Conservation (phyloP, 2,329 filamentous ascomycete genomes). For the Alternaria sp. region DNA sequence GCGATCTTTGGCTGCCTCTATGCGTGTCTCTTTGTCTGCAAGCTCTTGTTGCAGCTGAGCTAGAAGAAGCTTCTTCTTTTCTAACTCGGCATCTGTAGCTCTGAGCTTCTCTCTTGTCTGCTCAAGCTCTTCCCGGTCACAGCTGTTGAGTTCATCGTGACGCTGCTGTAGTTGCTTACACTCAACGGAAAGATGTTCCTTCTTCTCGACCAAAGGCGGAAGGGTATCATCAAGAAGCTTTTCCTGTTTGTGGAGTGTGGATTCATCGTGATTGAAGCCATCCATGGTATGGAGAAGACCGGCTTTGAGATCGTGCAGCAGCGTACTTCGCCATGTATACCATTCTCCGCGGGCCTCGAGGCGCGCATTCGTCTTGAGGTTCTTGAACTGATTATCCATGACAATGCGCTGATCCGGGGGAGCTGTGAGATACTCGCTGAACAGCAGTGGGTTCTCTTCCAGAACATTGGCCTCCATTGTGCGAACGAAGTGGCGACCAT, state of each 20-base stretch:
- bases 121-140: slow-evolving; percentile 80
- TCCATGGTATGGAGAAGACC: slow-evolving; percentile 78
- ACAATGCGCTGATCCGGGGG: slow-evolving; percentile 81
- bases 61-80: slow-evolving; percentile 72
- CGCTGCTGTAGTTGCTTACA: slow-evolving; percentile 72
- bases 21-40: slow-evolving; percentile 69
- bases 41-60: slow-evolving; percentile 72
- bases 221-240: slow-evolving; percentile 71
- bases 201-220: slow-evolving; percentile 69
- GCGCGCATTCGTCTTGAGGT: slow-evolving; percentile 91
- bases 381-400: slow-evolving; percentile 98
- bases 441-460: slow-evolving; percentile 88
- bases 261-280: slow-evolving; percentile 78
- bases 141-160: slow-evolving; percentile 78
- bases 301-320: slow-evolving; percentile 81
- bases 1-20: slow-evolving; percentile 69
- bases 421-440: slow-evolving; percentile 89
- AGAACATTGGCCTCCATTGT: slow-evolving; percentile 90
- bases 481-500: slow-evolving; percentile 86
- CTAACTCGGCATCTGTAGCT: slow-evolving; percentile 71
- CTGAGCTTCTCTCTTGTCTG: slow-evolving; percentile 74
- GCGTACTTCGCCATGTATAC: slow-evolving; percentile 96
- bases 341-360: slow-evolving; percentile 93
- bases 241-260: slow-evolving; percentile 72
- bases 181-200: slow-evolving; percentile 69